These are phyloP conservation scores for Acer yangbiense DNA, from an alignment of 345 rosid species.

Conservation along the genomic window DNA sequence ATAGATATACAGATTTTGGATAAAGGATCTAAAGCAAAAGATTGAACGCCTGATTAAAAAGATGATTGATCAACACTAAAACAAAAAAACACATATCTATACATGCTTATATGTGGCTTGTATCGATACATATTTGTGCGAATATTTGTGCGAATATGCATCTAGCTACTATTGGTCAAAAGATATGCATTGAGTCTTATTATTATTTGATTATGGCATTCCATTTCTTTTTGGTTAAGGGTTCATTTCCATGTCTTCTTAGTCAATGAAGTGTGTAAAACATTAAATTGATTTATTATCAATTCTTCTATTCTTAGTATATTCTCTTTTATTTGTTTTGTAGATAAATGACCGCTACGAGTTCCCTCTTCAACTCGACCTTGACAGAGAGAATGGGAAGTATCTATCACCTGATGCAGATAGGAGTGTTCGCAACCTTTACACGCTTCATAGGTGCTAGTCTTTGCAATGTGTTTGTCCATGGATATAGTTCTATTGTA, in stretches of 20 bases:
- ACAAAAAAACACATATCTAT: too few species aligned
- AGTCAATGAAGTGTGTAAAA: not conserved
- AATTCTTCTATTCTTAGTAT: not conserved
- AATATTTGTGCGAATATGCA: not conserved
- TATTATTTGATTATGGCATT: not conserved
- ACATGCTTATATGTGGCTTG: not conserved
- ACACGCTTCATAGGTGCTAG: slow-evolving; percentile 79
- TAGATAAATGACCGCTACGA: slow-evolving; percentile 98
- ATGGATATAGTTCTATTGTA: not conserved
- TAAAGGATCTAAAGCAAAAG: not conserved
- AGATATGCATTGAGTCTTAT: not conserved
- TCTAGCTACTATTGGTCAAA: not conserved
- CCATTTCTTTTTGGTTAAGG: not conserved
- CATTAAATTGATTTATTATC: not conserved
- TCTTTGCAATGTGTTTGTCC: not conserved
- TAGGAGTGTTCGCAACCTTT: slow-evolving; percentile 84
- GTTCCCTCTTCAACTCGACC: slow-evolving; percentile 94
- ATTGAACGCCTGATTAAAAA: not conserved
- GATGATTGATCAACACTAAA: not conserved
- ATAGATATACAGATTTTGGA: not conserved
- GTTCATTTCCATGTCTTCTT: not conserved
- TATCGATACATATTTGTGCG: too few species aligned
- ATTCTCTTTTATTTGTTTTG: slow-evolving; percentile 19
- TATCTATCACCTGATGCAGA: slow-evolving; percentile 89
- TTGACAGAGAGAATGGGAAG: slow-evolving; percentile 79